Evolutionary conservation across 331 rosid genomes (phyloP).

Genomic region (Cucumis variabilis): DNA sequence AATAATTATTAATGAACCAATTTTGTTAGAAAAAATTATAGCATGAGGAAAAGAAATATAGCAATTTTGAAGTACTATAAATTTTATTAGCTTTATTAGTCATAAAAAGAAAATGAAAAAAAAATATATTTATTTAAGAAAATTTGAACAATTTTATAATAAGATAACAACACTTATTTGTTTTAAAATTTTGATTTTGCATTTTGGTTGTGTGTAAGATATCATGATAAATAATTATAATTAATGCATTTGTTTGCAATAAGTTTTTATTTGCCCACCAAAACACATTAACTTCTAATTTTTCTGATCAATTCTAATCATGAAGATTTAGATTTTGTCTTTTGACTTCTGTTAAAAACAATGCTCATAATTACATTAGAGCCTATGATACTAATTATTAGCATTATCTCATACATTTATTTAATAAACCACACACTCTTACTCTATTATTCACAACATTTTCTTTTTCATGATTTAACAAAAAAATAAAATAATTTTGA

Average conservation of each 20-base stretch:
- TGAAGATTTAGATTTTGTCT: not conserved
- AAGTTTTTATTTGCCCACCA: not conserved
- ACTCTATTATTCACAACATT: not conserved
- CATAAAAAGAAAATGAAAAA: no score
- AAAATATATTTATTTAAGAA: no score
- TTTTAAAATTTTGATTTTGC: not conserved
- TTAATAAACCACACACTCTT: not conserved
- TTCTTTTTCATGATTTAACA: no score
- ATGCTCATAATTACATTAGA: constrained; percentile 2
- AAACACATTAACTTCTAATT: not conserved
- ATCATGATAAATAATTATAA: not conserved
- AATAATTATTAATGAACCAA: no score
- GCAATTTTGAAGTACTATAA: no score
- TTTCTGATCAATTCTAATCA: not conserved
- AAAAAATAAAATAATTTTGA: no score
- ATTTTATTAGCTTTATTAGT: no score
- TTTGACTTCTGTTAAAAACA: not conserved
- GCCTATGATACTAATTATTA: not conserved
- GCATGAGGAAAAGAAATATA: no score
- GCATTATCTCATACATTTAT: not conserved
- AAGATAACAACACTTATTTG: not conserved
- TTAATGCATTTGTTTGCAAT: not conserved
- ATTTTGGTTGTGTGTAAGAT: no score
- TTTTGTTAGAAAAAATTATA: no score
- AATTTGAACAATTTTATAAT: not conserved